phyloP scores from a whole-genome alignment of 2,329 filamentous ascomycete species.

The Venturia effusa region DNA sequence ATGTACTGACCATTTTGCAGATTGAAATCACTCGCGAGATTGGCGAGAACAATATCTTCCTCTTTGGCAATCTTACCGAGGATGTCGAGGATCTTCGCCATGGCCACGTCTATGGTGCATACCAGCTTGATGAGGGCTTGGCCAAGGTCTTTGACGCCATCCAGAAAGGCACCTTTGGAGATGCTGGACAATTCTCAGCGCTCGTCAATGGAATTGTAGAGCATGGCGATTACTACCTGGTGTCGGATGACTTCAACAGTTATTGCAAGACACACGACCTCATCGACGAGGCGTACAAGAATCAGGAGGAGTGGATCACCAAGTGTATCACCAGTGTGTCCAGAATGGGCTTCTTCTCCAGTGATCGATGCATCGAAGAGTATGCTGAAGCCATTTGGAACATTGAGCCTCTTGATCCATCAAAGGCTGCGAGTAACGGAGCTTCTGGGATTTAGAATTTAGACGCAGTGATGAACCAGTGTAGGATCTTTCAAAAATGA shows the following conservation, averaged over 20 bases:
- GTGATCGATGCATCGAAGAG: conserved; percentile 90
- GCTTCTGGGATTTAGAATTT: not conserved
- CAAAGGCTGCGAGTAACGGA: not conserved
- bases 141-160: conserved; percentile 76
- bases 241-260: conserved; percentile 93
- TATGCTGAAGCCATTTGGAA: conserved; percentile 99
- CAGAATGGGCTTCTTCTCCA: conserved; percentile 95
- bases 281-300: conserved; percentile 83
- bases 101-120: conserved; percentile 71
- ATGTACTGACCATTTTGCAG: conserved; percentile 27
- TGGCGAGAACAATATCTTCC: conserved; percentile 94
- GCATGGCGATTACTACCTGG: conserved; percentile 94
- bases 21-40: conserved; percentile 98
- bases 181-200: conserved; percentile 65
- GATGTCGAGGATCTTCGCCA: conserved; percentile 95
- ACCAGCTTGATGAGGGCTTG: conserved; percentile 67
- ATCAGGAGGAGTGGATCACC: conserved; percentile 84
- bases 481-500: not conserved
- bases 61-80: conserved; percentile 92
- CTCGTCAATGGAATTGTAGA: conserved; percentile 77
- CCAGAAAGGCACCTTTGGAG: conserved; percentile 69
- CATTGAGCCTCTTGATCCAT: conserved; percentile 61
- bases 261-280: conserved; percentile 86
- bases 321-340: conserved; percentile 84
- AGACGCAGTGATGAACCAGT: not conserved